These are phyloP conservation scores for Claviceps purpurea DNA, from an alignment of 2,329 filamentous ascomycete genomes.

Conservation along the genomic window DNA sequence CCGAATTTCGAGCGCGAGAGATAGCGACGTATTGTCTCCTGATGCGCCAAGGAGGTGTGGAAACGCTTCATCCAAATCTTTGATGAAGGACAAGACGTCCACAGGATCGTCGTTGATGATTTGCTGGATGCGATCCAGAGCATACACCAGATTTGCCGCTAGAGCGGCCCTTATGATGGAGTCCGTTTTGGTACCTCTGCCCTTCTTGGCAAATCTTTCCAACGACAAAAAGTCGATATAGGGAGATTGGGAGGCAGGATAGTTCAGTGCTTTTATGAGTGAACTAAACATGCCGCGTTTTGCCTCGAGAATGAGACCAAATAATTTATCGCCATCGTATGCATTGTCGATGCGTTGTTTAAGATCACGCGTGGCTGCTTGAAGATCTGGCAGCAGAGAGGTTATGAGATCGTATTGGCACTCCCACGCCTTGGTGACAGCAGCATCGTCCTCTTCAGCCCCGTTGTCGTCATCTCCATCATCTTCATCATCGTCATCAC, in stretches of 20 bases:
- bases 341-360: constrained; percentile 2
- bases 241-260: neutral
- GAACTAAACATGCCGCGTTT: neutral
- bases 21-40: constrained; percentile 10
- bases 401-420: neutral
- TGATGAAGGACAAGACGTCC: constrained; percentile 16
- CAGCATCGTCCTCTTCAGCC: neutral
- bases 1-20: constrained; percentile 21
- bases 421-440: neutral
- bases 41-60: constrained; percentile 15
- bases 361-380: constrained; percentile 3
- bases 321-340: neutral
- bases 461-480: neutral
- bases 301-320: neutral
- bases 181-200: neutral
- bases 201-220: neutral
- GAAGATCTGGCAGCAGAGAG: constrained; percentile 1
- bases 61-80: constrained; percentile 18
- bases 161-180: constrained; percentile 10
- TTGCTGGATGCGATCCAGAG: constrained; percentile 16
- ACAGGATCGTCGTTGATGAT: constrained; percentile 3
- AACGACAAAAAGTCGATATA: constrained; percentile 18
- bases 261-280: neutral
- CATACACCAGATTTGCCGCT: constrained; percentile 22
- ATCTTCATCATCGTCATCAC: no score